Conservation (phyloP, 768 basidiomycete species). For the Cubamyces sp. region DNA sequence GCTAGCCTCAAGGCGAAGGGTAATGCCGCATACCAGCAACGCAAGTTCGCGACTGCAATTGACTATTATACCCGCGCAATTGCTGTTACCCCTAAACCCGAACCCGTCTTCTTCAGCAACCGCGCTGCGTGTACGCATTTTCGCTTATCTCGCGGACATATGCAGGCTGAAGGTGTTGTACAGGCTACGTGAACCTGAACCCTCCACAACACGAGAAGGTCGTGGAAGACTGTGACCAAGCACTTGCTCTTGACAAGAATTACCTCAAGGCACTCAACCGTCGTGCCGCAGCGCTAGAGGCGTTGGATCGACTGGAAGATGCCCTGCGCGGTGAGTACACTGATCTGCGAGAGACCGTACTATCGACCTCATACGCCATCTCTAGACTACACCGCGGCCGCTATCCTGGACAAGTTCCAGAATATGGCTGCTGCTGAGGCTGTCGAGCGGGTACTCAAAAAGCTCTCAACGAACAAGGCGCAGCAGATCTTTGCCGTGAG, state of each 20-base stretch:
- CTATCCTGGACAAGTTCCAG: slow-evolving; percentile 92
- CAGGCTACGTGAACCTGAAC: slow-evolving; percentile 90
- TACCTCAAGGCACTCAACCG: slow-evolving; percentile 94
- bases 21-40: slow-evolving; percentile 68
- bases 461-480: slow-evolving; percentile 73
- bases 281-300: slow-evolving; percentile 84
- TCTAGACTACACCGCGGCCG: slow-evolving; percentile 93
- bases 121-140: slow-evolving; percentile 85
- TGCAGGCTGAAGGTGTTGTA: background rate
- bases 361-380: background rate
- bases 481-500: slow-evolving; percentile 70
- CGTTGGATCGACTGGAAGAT: slow-evolving; percentile 72
- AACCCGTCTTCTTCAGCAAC: slow-evolving; percentile 96
- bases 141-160: background rate
- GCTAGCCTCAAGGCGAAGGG: slow-evolving; percentile 71
- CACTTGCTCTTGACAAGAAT: slow-evolving; percentile 76
- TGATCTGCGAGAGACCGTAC: too few relatives aligned
- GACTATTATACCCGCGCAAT: slow-evolving; percentile 78
- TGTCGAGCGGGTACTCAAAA: slow-evolving; percentile 93
- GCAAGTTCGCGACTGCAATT: slow-evolving; percentile 61
- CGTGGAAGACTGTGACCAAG: slow-evolving; percentile 86
- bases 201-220: slow-evolving; percentile 85
- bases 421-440: slow-evolving; percentile 76
- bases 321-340: slow-evolving; percentile 70
- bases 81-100: slow-evolving; percentile 71